Base-by-base conservation (phyloP, 2,329 filamentous ascomycete species). In the Calonectria hongkongensis region DNA sequence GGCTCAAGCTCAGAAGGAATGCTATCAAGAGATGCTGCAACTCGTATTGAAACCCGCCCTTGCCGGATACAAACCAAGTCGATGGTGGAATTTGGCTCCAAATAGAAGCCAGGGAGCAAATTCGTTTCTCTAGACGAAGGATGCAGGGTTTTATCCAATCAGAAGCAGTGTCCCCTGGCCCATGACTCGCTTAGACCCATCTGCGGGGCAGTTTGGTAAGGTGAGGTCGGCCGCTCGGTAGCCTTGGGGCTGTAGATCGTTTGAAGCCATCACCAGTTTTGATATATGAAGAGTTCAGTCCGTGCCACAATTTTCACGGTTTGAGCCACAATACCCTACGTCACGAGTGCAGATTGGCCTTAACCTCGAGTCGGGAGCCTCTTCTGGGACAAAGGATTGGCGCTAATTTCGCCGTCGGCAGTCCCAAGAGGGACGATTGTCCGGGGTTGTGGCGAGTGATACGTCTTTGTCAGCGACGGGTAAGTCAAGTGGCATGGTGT, bases 21-120 rank as follows among this genome's bases (percentile, higher is more conserved):
- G 73, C 72, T 72, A 77, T 80, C 68, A 74, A 80, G 51, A 66
- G 73, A 76, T 75, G 65, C 65, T 69, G 48, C 66, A 74, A 72
- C 76, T 80, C 78, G 78, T 80, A 79, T 79, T 76, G 76, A 77
- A 73, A 72, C 73, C 67, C 72, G 77, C 65, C 78, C 76, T 79
- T 80, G 75, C 78, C 78, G 75, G 76, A 75, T 79, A 66, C 72
- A 76, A 76, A 73, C 73, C 76, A 79, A 77, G 74, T 74, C 73
- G 73, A 76, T 75, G 77, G 78, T 75, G 74, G 73, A 71, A 79
- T 79, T 60, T 68, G 68, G 70, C 78, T 77, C 78, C 76, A 79
- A 79, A 79, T 79, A 79, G 74, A 76, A 78, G 74, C 72, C 73
- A 74, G 75, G 76, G 74, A 79, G 75, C 66, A 79, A 79, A 79